Conservation (phyloP, 805 yeast species). For the Ascoidea tarda region DNA sequence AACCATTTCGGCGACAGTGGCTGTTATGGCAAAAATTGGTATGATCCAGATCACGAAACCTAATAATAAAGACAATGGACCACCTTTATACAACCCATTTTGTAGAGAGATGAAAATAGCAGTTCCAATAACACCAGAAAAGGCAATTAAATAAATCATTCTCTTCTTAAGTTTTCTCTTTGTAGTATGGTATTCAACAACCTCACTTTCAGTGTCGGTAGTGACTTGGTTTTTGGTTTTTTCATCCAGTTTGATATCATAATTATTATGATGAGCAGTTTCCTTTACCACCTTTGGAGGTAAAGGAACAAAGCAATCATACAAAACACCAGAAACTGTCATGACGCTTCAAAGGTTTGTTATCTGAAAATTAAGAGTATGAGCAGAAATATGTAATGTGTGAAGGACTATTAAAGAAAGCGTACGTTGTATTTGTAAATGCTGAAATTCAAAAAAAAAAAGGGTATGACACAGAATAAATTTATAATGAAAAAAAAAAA, state of each 20-base stretch:
- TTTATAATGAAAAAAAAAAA: too few species aligned
- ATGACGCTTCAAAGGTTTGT: neutral
- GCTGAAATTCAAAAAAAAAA: neutral
- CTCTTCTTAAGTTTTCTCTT: slow-evolving; percentile 43
- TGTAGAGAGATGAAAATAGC: slow-evolving; percentile 61
- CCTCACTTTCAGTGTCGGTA: neutral
- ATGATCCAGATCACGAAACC: slow-evolving; percentile 58
- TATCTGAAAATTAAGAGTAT: neutral
- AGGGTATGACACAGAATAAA: too few species aligned
- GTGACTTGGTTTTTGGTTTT: neutral
- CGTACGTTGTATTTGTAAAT: neutral
- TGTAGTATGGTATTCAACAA: slow-evolving; percentile 13
- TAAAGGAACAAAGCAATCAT: slow-evolving; percentile 2
- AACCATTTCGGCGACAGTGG: slow-evolving; percentile 68
- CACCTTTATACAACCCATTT: slow-evolving; percentile 45
- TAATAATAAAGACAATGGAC: slow-evolving; percentile 54
- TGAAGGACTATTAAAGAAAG: neutral
- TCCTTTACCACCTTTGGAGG: slow-evolving; percentile 1
- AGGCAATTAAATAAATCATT: slow-evolving; percentile 67
- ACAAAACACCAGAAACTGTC: slow-evolving; percentile 1
- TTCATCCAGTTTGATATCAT: neutral
- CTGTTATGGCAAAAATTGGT: slow-evolving; percentile 52
- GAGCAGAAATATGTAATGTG: too few species aligned
- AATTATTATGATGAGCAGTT: neutral
- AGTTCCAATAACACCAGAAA: slow-evolving; percentile 76